Conservation (phyloP, 257 asterid species). For the Forsythia suspensa region DNA sequence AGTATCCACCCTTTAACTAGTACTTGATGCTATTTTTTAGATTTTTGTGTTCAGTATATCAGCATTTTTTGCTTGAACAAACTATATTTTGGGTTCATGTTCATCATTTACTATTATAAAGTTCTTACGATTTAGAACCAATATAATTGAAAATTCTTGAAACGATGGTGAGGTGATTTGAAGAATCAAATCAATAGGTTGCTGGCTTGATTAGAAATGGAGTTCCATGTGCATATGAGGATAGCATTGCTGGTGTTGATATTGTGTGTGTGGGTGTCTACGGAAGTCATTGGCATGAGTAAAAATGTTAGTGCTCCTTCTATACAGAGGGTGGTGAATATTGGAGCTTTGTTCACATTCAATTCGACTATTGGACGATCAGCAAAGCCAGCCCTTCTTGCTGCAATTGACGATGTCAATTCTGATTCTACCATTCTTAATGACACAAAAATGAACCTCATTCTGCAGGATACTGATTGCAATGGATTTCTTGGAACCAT, state of each 20-base stretch:
- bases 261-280: constrained; percentile 35
- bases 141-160: constrained; percentile 18
- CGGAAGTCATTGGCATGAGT: constrained; percentile 30
- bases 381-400: constrained; percentile 69
- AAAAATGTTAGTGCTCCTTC: constrained; percentile 32
- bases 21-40: neutral
- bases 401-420: constrained; percentile 76
- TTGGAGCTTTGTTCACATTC: constrained; percentile 77
- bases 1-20: neutral
- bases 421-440: constrained; percentile 55
- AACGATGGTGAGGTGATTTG: constrained; percentile 25
- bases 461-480: constrained; percentile 85
- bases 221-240: constrained; percentile 12
- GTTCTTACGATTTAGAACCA: neutral
- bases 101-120: neutral
- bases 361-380: constrained; percentile 81
- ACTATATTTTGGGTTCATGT: neutral
- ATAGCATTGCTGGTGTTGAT: constrained; percentile 34
- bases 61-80: neutral
- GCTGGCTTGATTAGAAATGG: constrained; percentile 30
- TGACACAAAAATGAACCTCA: constrained; percentile 57
- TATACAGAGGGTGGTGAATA: constrained; percentile 46
- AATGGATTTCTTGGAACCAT: constrained; percentile 80
- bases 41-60: neutral
- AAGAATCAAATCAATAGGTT: constrained; percentile 1